Evolutionary conservation across 306 rosid genomes (phyloP).

Genomic region (Mimosa pudica): DNA sequence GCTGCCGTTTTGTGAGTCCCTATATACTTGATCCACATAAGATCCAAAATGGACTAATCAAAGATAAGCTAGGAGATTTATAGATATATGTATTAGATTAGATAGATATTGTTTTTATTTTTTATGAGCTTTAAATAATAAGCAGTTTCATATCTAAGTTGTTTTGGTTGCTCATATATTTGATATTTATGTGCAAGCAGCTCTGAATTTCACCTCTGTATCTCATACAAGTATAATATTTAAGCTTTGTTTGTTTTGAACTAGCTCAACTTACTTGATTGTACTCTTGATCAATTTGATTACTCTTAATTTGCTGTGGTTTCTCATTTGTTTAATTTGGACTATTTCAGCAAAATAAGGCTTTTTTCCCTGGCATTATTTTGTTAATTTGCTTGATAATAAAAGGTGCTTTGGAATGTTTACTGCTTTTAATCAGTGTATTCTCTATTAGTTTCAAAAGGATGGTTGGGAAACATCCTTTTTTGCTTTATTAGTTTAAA

Average conservation of each 20-base stretch:
- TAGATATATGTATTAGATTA: no score
- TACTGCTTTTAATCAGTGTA: not conserved
- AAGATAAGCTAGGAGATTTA: no score
- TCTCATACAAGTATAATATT: not conserved
- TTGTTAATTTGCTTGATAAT: not conserved
- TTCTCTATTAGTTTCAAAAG: not conserved
- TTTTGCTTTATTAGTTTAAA: not conserved
- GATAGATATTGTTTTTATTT: no score
- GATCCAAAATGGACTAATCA: no score
- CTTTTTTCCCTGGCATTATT: not conserved
- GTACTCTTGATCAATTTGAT: not conserved
- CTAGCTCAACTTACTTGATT: not conserved
- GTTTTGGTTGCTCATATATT: no score
- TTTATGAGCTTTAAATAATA: no score
- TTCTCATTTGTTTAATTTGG: not conserved
- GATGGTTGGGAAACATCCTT: not conserved
- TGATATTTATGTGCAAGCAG: not conserved
- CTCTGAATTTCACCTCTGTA: not conserved
- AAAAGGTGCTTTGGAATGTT: not conserved
- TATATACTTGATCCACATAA: no score
- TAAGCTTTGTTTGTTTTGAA: not conserved
- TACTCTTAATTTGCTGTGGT: not conserved
- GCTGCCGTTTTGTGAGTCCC: no score
- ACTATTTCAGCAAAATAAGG: not conserved
- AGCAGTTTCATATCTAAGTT: no score